These are phyloP conservation scores for Coniella vitis DNA, from an alignment of 2,329 filamentous ascomycete species.

Conservation along the genomic window DNA sequence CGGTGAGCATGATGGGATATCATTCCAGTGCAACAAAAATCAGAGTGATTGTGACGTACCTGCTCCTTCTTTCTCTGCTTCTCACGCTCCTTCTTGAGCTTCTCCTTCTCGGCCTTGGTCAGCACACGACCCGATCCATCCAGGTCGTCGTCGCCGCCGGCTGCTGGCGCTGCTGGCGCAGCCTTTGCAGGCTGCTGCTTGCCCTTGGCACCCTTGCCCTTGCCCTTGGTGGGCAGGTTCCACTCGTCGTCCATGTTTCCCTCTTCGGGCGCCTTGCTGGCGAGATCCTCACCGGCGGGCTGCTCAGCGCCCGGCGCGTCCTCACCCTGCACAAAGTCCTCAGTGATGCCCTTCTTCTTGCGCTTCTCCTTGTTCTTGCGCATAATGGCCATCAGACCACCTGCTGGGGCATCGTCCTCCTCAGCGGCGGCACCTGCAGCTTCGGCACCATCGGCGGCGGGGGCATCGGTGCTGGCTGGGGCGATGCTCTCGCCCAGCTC, in stretches of 20 bases:
- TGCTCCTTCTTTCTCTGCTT: slow-evolving; percentile 99
- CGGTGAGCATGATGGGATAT: too few species aligned
- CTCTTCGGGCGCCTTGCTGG: slow-evolving; percentile 68
- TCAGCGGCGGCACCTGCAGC: slow-evolving; percentile 39
- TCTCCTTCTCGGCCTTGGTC: slow-evolving; percentile 98
- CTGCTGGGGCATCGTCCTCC: slow-evolving; percentile 47
- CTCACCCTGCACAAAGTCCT: slow-evolving; percentile 70
- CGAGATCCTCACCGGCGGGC: slow-evolving; percentile 31
- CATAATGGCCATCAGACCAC: slow-evolving; percentile 70
- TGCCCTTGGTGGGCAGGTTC: slow-evolving; percentile 72
- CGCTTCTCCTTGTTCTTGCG: slow-evolving; percentile 79
- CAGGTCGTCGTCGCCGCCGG: slow-evolving; percentile 42
- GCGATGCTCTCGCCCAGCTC: slow-evolving; percentile 76
- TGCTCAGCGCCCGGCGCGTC: slow-evolving; percentile 37
- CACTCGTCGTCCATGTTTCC: slow-evolving; percentile 82
- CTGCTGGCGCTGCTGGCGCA: slow-evolving; percentile 31
- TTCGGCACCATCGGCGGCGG: slow-evolving; percentile 37
- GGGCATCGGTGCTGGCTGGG: slow-evolving; percentile 44
- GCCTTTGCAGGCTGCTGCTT: slow-evolving; percentile 38
- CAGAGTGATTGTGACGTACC: slow-evolving; percentile 37
- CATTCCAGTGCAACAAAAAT: too few species aligned
- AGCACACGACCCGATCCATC: slow-evolving; percentile 62
- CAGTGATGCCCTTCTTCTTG: slow-evolving; percentile 76
- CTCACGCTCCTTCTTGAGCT: slow-evolving; percentile 94
- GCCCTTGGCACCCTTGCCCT: slow-evolving; percentile 54